Evolutionary conservation across 148 eudicot genomes (phyloP).

Genomic region (Rhododendron henanense): DNA sequence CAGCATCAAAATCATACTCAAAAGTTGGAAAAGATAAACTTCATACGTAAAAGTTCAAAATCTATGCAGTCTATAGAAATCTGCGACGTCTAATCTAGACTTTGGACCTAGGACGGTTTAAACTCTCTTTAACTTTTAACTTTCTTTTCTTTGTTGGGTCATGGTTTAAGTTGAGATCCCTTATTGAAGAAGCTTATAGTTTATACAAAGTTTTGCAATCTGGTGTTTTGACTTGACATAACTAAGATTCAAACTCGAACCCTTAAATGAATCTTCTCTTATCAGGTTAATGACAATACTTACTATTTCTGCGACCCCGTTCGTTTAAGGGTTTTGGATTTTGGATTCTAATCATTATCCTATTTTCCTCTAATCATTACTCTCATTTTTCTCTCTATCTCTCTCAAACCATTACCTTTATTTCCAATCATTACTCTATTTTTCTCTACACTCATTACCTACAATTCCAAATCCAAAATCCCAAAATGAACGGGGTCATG

Average conservation of each 20-base stretch:
- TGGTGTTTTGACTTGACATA: no score
- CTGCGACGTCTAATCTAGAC: neutral
- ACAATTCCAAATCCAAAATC: no score
- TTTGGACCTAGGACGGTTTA: neutral
- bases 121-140: neutral
- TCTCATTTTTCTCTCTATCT: no score
- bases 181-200: neutral
- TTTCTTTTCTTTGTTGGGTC: neutral
- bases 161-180: neutral
- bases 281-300: neutral
- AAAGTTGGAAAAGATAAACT: neutral
- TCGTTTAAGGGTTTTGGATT: no score
- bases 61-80: neutral
- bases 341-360: no score
- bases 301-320: neutral
- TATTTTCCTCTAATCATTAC: no score
- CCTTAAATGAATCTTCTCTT: neutral
- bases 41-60: neutral
- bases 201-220: neutral
- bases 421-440: no score
- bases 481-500: neutral
- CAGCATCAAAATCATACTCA: neutral
- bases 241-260: neutral
- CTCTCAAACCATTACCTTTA: no score
- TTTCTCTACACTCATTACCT: no score